phyloP scores from a whole-genome alignment of 495 filamentous ascomycete species.

The Penicillium desertorum region DNA sequence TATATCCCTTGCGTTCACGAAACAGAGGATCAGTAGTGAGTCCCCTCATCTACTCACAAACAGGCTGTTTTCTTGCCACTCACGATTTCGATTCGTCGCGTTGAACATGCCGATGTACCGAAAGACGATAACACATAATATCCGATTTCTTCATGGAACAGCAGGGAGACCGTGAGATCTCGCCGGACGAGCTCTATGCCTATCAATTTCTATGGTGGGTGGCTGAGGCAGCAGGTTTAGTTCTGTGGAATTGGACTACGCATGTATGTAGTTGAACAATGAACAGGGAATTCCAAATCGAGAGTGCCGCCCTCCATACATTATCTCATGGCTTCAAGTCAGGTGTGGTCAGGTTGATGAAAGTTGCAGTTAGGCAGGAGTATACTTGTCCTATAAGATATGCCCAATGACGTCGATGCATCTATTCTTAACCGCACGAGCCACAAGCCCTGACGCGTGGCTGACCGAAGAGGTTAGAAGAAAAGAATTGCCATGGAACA shows the following conservation, averaged over 20 bases:
- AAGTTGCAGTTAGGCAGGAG: constrained; percentile 8
- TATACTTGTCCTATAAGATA: constrained; percentile 5
- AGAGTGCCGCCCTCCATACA: neutral
- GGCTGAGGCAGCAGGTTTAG: no score
- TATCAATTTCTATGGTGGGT: no score
- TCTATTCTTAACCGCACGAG: constrained; percentile 29
- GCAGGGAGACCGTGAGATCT: no score
- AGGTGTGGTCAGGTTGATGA: neutral
- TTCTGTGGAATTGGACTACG: rapidly evolving
- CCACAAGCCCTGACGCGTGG: constrained; percentile 24
- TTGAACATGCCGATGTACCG: no score
- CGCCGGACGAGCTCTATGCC: no score
- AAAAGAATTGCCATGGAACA: constrained; percentile 7
- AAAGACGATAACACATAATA: no score
- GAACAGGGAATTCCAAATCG: neutral
- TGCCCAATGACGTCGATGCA: constrained; percentile 37
- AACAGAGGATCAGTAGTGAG: no score
- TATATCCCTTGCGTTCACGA: no score
- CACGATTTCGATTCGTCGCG: no score
- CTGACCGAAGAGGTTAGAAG: neutral
- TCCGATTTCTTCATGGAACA: no score
- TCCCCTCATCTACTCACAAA: no score
- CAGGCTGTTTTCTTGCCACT: no score
- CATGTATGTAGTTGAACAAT: neutral
- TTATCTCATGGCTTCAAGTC: neutral